phyloP scores from a whole-genome alignment of 257 asterid species.

The Petrea volubilis region DNA sequence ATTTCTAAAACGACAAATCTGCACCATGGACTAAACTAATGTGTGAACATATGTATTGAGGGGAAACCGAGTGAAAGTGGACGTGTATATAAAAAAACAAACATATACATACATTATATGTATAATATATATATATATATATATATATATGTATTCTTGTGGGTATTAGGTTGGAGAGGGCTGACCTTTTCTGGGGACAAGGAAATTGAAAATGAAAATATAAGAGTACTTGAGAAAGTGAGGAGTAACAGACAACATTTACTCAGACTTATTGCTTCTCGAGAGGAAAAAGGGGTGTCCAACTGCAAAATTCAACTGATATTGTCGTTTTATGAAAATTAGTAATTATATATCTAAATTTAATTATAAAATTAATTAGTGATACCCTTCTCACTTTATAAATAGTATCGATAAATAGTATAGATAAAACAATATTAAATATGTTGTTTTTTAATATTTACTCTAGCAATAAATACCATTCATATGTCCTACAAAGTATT shows the following conservation, averaged over 20 bases:
- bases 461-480: too few relatives aligned
- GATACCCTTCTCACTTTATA: too few relatives aligned
- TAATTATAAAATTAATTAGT: too few relatives aligned
- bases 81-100: neutral
- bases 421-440: too few relatives aligned
- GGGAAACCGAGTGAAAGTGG: neutral
- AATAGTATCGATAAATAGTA: too few relatives aligned
- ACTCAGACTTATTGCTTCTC: neutral
- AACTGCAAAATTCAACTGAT: too few relatives aligned
- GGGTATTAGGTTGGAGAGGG: slow-evolving; percentile 7
- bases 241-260: slow-evolving; percentile 10
- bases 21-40: neutral
- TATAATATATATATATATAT: neutral
- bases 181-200: neutral
- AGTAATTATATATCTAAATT: too few relatives aligned
- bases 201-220: neutral
- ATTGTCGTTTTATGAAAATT: too few relatives aligned
- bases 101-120: neutral
- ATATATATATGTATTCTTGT: neutral
- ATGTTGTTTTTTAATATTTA: too few relatives aligned
- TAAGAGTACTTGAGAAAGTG: neutral
- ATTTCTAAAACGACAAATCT: neutral
- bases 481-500: too few relatives aligned
- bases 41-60: neutral
- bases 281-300: neutral